A percentile compares a stretch with the other conserved stretches of the same genome.
Conservation (phyloP, 2,329 filamentous ascomycete genomes). For the Diaporthe longicolla region DNA sequence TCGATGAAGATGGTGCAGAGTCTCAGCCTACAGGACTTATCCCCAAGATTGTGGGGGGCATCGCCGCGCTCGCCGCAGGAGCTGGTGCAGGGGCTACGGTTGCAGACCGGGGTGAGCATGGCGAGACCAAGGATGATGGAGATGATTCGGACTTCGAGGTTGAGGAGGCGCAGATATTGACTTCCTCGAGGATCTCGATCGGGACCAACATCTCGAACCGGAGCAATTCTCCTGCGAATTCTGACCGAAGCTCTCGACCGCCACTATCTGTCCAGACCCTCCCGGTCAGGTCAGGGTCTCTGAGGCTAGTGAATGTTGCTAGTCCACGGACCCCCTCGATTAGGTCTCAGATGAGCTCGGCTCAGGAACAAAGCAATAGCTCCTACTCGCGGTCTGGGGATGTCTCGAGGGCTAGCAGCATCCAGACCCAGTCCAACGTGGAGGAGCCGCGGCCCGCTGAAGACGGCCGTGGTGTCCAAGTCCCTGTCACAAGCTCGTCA, state of each 20-base stretch:
- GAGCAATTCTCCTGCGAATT: constrained; percentile 62
- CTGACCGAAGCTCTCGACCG: constrained; percentile 56
- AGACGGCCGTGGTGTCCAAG: constrained; percentile 34
- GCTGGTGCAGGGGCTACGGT: constrained; percentile 2
- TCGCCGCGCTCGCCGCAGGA: neutral
- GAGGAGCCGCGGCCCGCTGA: constrained; percentile 54
- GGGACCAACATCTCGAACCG: constrained; percentile 59
- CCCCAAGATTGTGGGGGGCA: constrained; percentile 11
- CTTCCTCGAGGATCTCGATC: constrained; percentile 67
- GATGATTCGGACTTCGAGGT: constrained; percentile 57
- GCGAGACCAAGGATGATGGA: constrained; percentile 55
- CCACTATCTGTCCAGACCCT: constrained; percentile 54
- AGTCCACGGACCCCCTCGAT: constrained; percentile 64
- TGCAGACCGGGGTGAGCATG: constrained; percentile 1
- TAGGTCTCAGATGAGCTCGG: constrained; percentile 63
- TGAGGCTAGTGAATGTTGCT: constrained; percentile 70
- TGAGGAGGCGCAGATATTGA: constrained; percentile 72
- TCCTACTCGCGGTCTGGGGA: constrained; percentile 54
- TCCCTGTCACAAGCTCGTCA: constrained; percentile 30
- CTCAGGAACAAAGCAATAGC: constrained; percentile 60
- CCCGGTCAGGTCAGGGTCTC: constrained; percentile 63
- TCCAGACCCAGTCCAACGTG: constrained; percentile 57
- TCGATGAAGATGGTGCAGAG: neutral
- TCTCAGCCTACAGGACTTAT: constrained; percentile 16
- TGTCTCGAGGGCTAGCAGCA: constrained; percentile 57